These are phyloP conservation scores for Pestalotiopsis sp. DNA, from an alignment of 2,329 filamentous ascomycete species.

Conservation along the genomic window DNA sequence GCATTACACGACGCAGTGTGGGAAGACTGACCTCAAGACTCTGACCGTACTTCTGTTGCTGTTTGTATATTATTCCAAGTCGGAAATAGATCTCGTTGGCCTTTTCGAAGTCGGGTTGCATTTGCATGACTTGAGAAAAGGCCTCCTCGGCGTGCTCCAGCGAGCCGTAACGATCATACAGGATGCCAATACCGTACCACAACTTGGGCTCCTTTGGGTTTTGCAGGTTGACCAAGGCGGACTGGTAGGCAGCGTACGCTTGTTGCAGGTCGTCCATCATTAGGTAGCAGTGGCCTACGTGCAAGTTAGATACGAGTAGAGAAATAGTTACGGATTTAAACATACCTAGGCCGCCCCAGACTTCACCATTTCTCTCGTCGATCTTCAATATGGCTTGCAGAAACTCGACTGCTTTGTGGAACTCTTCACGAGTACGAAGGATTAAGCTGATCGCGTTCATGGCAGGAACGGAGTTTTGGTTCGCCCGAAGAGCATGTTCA, in stretches of 20 bases:
- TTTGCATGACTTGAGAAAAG: constrained; percentile 98
- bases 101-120: constrained; percentile 97
- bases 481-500: constrained; percentile 85
- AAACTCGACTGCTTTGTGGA: constrained; percentile 91
- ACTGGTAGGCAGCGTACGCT: constrained; percentile 95
- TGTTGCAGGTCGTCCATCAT: constrained; percentile 99
- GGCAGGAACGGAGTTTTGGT: constrained; percentile 83
- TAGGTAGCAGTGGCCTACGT: constrained; percentile 87
- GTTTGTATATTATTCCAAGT: constrained; percentile 99
- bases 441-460: constrained; percentile 96
- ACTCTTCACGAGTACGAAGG: constrained; percentile 88
- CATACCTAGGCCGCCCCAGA: constrained; percentile 92
- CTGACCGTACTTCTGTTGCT: constrained; percentile 89
- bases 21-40: constrained; percentile 76
- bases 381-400: constrained; percentile 88
- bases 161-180: constrained; percentile 95
- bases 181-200: constrained; percentile 97
- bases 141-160: constrained; percentile 97
- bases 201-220: constrained; percentile 98
- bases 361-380: constrained; percentile 86
- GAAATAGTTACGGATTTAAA: constrained; percentile 10
- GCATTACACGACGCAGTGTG: neutral
- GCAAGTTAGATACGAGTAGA: constrained; percentile 15
- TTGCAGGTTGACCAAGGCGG: constrained; percentile 87
- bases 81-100: constrained; percentile 99